Base-by-base conservation (phyloP, 2,329 filamentous ascomycete species). In the Cadophora gregata region DNA sequence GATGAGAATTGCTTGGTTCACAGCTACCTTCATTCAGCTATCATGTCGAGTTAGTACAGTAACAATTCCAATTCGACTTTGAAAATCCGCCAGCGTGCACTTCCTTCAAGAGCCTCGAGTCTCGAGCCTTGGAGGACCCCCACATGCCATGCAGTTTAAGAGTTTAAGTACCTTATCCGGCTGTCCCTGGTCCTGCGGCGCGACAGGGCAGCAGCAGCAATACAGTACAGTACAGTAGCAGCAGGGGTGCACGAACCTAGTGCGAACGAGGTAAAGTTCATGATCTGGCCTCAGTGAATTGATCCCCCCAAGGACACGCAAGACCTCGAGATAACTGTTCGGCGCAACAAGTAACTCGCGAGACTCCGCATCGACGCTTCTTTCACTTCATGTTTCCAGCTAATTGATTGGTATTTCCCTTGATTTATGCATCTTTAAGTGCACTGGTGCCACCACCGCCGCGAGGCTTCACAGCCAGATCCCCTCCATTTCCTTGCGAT, bases 361-460 rank as follows among this genome's bases (percentile, higher is more conserved):
- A 29, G 25, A 25, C 42, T 59, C 59, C 19, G 45, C 63, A 56
- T 38, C 42, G 56, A 36, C 51, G 33, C 48, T 59, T 60, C 53
- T 48, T 64, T 62, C 48, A 21, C 55, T 65, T 62, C 62, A 67
- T 66, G 19, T 60, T 55, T 59, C 29, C 65, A 65, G 53, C 51
- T 58, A 65, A 71, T 71, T 71, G 62, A 59, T 42, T 53, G 63
- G 25, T 48, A 47, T 56, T 38, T 48, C 12, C 61, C 27, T 60
- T 62, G 51, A 56, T 73, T 69, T 71, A 74, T 74, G 73, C 67
- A 70, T 73, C 55, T 67, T 67, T 75, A 68, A 73, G 64, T 27
- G 45, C 45, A 47, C 55, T 42, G 48, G 53, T 66, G 48, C 53
- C 60, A 59, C 50, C 27, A 29, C 50, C 66, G 69, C 70, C 69